These are phyloP conservation scores for Neurospora tetrasperma DNA, from an alignment of 495 filamentous ascomycete species.

Conservation along the genomic window DNA sequence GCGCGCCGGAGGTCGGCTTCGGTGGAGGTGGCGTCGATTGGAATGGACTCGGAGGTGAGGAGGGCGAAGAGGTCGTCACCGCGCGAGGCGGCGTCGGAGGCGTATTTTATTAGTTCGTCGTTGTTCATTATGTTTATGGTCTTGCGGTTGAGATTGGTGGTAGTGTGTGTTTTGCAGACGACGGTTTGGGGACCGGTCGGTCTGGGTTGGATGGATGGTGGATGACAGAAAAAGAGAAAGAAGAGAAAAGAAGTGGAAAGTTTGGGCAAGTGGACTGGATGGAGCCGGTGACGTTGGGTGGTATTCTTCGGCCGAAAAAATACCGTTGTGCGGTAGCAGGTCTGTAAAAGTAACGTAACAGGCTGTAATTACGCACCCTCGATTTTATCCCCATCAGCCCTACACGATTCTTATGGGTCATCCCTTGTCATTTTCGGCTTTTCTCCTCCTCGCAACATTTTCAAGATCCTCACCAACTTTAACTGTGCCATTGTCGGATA, in stretches of 20 bases:
- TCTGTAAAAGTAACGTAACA: neutral
- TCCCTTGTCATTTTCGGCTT: neutral
- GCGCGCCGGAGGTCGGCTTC: conserved; percentile 37
- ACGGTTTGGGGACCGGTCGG: neutral
- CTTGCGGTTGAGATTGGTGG: neutral
- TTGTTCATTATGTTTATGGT: conserved; percentile 13
- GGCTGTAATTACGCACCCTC: neutral
- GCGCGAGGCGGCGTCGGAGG: conserved; percentile 30
- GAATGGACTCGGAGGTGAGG: conserved; percentile 9
- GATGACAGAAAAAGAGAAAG: neutral
- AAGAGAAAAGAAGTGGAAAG: neutral
- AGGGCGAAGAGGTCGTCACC: conserved; percentile 37
- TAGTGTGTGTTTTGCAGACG: neutral
- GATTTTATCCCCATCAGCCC: neutral
- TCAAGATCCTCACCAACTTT: neutral
- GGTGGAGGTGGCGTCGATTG: conserved; percentile 28
- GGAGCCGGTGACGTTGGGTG: neutral
- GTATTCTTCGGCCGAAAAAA: neutral
- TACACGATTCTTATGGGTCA: neutral
- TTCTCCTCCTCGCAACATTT: neutral
- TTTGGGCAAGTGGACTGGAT: neutral
- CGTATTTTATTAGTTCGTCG: conserved; percentile 30
- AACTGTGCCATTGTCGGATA: neutral
- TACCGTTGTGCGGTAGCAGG: neutral
- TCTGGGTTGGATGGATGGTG: neutral